Evolutionary conservation across 192 early-diverging fungal genomes (phyloP), one percentile per base, ranked within the genome.

Genomic region (Coemansia sp.): DNA sequence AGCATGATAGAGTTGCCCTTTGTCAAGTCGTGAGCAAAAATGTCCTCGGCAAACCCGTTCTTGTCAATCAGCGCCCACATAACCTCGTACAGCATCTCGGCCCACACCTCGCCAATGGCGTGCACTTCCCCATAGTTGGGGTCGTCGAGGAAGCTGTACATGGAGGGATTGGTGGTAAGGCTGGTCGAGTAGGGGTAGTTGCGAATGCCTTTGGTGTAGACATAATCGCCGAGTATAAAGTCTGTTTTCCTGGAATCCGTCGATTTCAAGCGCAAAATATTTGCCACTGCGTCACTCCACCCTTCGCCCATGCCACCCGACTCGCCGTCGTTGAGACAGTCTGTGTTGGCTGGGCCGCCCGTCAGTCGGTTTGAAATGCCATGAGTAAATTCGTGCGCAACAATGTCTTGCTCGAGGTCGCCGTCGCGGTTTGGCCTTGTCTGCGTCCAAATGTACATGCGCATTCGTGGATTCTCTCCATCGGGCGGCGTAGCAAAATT

Each of bases 401-500:
- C 85, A 70, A 95, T 96, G 42, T 93, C 94, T 32, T 87, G 87
- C 81, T 94, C 93, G 42, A 97, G 76, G 52, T 94, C 92, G 46
- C 91, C 92, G 68, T 98, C 95, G 33, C 93, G 78, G 67, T 80
- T 66, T 4, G 91, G 88, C 2, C 70, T 63, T 3, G 87, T 87
- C 26, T 82, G 68, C 60, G 92, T 89, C 95, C 95, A 98, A 4
- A 93, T 85, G 59, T 93, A 97, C 95, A 98, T 98, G 52, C 93
- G 87, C 95, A 98, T 98, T 9, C 88, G 83, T 21, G 88, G 88
- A 54, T 85, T 84, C 70, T 91, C 84, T 55, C 95, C 95, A 83
- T 97, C 95, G 1, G 92, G 93, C 14, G 94, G 94, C 26, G 95
- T 95, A 10, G 92, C 91, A 85, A 98, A 98, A 72, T 95, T 94